Conservation (phyloP, 2,329 filamentous ascomycete species). For the Neofusicoccum umdonicola region DNA sequence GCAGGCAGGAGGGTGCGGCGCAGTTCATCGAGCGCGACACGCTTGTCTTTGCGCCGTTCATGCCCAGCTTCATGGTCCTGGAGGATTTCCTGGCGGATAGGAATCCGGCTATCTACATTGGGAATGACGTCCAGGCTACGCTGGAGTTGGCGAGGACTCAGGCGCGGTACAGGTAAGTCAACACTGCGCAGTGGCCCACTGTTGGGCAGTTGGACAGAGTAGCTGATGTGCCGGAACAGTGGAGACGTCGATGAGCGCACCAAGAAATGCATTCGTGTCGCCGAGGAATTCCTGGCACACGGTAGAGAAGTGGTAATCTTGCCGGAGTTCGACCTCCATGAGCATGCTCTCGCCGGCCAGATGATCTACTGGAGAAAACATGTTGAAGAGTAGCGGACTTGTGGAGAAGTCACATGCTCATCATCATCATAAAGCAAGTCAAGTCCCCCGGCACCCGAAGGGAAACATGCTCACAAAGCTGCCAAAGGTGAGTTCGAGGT, state of each 20-base stretch:
- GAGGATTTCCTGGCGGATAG: slow-evolving; percentile 30
- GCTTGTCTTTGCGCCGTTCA: slow-evolving; percentile 37
- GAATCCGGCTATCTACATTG: slow-evolving; percentile 34
- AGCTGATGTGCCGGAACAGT: not conserved
- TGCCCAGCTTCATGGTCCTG: slow-evolving; percentile 36
- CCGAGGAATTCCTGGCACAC: slow-evolving; percentile 24
- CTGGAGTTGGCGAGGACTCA: slow-evolving; percentile 12
- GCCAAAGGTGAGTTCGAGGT: no score
- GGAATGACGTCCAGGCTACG: slow-evolving; percentile 34
- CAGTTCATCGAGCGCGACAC: slow-evolving; percentile 23
- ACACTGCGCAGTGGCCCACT: no score
- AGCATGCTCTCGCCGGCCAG: slow-evolving; percentile 32
- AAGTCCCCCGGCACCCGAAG: no score
- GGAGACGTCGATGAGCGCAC: slow-evolving; percentile 5
- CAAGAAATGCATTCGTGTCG: slow-evolving; percentile 26
- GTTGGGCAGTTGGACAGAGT: no score
- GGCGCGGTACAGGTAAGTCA: slow-evolving; percentile 3
- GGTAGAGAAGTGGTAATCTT: slow-evolving; percentile 23
- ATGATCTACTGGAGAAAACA: slow-evolving; percentile 28
- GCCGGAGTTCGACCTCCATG: slow-evolving; percentile 30
- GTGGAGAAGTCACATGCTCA: no score
- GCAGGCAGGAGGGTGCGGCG: not conserved
- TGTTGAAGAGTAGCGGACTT: not conserved
- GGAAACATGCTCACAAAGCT: no score
- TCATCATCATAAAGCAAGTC: no score